phyloP scores from a whole-genome alignment of 2,329 filamentous ascomycete genomes.

The Venturia nashicola region DNA sequence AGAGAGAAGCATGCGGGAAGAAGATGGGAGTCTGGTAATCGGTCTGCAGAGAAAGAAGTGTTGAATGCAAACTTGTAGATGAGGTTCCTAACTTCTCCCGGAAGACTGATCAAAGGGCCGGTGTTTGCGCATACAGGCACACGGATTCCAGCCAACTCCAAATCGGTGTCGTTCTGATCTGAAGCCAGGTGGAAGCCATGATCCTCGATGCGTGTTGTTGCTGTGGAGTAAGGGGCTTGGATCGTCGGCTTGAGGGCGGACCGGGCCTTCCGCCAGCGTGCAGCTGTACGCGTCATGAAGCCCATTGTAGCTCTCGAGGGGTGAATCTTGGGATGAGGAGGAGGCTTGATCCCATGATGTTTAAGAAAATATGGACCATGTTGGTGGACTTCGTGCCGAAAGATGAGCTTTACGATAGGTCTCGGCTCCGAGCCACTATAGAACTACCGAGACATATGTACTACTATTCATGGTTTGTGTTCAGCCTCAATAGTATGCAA shows the following conservation, averaged over 20 bases:
- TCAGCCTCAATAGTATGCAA: too few species aligned
- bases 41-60: not conserved
- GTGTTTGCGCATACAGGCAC: not conserved
- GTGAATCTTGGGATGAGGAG: not conserved
- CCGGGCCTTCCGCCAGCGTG: not conserved
- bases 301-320: not conserved
- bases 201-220: not conserved
- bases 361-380: not conserved
- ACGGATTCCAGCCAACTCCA: not conserved
- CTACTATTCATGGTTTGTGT: too few species aligned
- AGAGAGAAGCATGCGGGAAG: not conserved
- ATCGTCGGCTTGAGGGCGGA: not conserved
- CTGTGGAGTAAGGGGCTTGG: not conserved
- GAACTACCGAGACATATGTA: too few species aligned
- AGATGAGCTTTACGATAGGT: not conserved
- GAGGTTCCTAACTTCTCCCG: not conserved
- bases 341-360: not conserved
- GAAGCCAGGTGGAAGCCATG: not conserved
- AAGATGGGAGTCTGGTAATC: not conserved
- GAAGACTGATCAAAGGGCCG: not conserved
- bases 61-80: constrained; percentile 3
- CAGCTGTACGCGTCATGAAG: not conserved
- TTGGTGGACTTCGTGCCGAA: not conserved
- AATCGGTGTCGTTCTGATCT: not conserved
- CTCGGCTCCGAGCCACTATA: not conserved